phyloP scores from a whole-genome alignment of 208 protist genomes.

The Balamuthia mandrillaris region DNA sequence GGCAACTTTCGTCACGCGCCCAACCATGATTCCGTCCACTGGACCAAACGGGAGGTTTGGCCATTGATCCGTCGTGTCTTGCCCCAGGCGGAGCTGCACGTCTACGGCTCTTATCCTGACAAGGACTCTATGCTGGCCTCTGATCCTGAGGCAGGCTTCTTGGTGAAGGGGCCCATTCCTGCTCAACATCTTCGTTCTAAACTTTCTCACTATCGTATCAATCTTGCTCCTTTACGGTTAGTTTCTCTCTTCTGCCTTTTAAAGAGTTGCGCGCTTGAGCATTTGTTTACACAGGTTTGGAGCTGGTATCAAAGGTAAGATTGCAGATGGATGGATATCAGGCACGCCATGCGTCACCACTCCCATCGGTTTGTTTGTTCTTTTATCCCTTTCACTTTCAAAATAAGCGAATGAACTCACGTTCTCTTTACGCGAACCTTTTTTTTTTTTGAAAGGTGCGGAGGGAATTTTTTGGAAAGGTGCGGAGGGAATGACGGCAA shows the following conservation, averaged over 20 bases:
- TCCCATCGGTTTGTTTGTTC: background rate
- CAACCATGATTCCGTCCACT: conserved; percentile 19
- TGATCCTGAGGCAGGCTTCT: background rate
- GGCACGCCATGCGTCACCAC: background rate
- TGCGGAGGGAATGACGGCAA: background rate
- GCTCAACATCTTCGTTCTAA: background rate
- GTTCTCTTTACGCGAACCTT: too few species aligned
- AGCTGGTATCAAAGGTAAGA: background rate
- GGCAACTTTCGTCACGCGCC: conserved; percentile 26
- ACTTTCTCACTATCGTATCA: background rate
- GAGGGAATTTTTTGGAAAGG: background rate
- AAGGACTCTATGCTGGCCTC: background rate
- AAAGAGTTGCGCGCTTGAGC: background rate
- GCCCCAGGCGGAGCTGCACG: background rate
- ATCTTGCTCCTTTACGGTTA: background rate
- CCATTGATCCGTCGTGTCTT: background rate
- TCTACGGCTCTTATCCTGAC: conserved; percentile 27
- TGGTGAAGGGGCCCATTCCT: background rate
- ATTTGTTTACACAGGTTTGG: background rate
- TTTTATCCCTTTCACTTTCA: background rate
- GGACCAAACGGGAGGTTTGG: conserved; percentile 13
- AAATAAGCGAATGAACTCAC: background rate
- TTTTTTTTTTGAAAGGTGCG: too few species aligned
- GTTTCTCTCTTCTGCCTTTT: background rate
- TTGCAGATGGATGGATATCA: background rate